Conservation (phyloP, 371 early-diverging fungal genomes). For the Umbelopsis sp. region DNA sequence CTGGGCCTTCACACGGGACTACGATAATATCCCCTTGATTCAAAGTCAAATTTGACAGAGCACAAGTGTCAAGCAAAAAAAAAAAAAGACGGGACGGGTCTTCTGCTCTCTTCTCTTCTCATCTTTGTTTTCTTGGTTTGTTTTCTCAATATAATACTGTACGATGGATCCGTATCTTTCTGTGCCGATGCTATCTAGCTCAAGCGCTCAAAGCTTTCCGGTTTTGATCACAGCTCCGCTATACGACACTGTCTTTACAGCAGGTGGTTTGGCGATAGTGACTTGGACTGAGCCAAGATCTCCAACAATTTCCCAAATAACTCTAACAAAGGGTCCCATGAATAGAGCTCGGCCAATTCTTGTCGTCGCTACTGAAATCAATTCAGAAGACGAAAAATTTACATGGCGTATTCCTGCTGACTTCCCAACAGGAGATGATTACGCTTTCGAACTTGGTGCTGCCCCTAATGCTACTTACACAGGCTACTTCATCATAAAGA, state of each 20-base stretch:
- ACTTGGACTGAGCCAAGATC: not conserved
- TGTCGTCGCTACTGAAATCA: conserved; percentile 23
- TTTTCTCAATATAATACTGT: too few relatives aligned
- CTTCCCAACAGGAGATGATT: conserved; percentile 23
- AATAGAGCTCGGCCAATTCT: conserved; percentile 23
- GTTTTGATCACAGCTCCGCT: not conserved
- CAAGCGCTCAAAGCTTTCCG: not conserved
- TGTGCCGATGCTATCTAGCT: too few relatives aligned
- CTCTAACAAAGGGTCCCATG: conserved; percentile 25
- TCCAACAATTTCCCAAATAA: conserved; percentile 28
- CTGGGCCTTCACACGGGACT: too few relatives aligned
- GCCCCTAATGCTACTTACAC: conserved; percentile 34
- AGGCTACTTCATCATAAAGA: conserved; percentile 31
- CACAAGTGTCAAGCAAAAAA: too few relatives aligned
- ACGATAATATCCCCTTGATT: too few relatives aligned
- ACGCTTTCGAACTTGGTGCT: conserved; percentile 30
- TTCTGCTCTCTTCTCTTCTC: too few relatives aligned
- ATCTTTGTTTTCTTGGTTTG: too few relatives aligned
- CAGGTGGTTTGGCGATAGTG: not conserved
- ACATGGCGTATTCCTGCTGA: conserved; percentile 30
- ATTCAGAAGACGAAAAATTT: conserved; percentile 22
- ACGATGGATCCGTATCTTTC: too few relatives aligned
- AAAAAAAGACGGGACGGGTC: too few relatives aligned
- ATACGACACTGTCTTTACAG: not conserved
- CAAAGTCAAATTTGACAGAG: too few relatives aligned